phyloP scores from a whole-genome alignment of 1,284 basidiomycete genomes.

The Cryptococcus sp. region DNA sequence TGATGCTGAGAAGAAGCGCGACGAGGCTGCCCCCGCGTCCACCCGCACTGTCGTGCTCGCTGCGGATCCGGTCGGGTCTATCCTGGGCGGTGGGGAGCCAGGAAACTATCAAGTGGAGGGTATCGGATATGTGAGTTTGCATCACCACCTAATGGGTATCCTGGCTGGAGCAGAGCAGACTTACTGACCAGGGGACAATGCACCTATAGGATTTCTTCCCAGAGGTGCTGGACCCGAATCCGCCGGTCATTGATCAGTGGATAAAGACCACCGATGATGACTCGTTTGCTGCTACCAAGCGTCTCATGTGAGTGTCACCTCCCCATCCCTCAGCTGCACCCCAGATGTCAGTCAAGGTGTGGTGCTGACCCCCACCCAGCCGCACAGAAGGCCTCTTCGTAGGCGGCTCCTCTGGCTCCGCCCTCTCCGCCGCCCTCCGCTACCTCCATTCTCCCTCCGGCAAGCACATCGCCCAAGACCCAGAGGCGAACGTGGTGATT shows the following conservation, averaged over 20 bases:
- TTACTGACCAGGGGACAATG: not conserved
- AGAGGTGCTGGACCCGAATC: constrained; percentile 57
- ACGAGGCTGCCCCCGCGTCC: not conserved
- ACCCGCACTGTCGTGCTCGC: constrained; percentile 61
- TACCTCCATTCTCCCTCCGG: constrained; percentile 73
- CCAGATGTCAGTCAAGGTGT: too few relatives aligned
- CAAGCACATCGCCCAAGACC: constrained; percentile 60
- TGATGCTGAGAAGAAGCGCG: constrained; percentile 50
- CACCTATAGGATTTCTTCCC: constrained; percentile 72
- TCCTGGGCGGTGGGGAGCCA: constrained; percentile 63
- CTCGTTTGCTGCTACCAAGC: constrained; percentile 70
- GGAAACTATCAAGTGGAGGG: constrained; percentile 80
- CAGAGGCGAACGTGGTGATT: constrained; percentile 81
- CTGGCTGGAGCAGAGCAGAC: not conserved
- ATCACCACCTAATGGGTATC: not conserved
- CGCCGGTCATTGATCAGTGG: constrained; percentile 62
- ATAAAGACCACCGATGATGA: constrained; percentile 80
- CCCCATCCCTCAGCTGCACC: too few relatives aligned
- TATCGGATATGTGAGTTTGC: constrained; percentile 61
- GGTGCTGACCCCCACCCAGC: constrained; percentile 12
- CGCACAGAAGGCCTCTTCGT: constrained; percentile 81
- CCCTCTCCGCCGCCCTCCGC: constrained; percentile 69
- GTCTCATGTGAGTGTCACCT: constrained; percentile 72
- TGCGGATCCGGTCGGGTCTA: constrained; percentile 89
- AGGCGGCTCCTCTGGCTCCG: constrained; percentile 87